Conservation (phyloP, 2,329 filamentous ascomycete genomes). For the Beauveria asiatica region DNA sequence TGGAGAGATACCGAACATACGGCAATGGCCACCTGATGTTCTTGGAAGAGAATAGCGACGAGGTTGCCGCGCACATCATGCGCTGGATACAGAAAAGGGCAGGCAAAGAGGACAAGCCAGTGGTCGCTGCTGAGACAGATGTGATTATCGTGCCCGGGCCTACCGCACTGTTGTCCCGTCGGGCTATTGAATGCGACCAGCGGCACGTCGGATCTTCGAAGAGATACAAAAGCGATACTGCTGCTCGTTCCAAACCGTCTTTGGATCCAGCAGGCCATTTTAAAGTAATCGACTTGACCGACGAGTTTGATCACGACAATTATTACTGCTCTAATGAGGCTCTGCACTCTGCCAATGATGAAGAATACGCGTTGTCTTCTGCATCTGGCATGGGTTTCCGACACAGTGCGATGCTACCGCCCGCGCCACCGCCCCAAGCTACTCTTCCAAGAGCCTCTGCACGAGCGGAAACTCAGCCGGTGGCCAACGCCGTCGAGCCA, state of each 20-base stretch:
- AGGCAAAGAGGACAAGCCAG: background rate
- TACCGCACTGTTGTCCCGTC: background rate
- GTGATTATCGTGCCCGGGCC: background rate
- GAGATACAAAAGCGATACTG: background rate
- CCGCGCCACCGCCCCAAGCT: background rate
- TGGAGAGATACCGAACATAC: slow-evolving; percentile 34
- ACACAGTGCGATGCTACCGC: background rate
- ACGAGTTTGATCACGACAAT: background rate
- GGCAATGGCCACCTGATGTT: slow-evolving; percentile 51
- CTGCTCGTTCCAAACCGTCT: background rate
- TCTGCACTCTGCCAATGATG: background rate
- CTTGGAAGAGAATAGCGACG: slow-evolving; percentile 42
- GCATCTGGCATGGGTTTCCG: background rate
- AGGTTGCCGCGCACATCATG: slow-evolving; percentile 30
- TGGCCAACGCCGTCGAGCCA: background rate
- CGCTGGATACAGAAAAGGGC: slow-evolving; percentile 25
- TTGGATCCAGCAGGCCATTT: background rate
- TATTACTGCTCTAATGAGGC: background rate
- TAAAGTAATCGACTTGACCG: background rate
- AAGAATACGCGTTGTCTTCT: background rate
- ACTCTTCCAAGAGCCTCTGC: no score
- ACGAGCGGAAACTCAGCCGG: background rate
- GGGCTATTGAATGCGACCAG: background rate
- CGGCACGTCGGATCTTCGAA: background rate
- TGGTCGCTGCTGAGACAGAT: background rate